Conservation (phyloP, 2,329 filamentous ascomycete species). For the Aspergillus luchuensis region DNA sequence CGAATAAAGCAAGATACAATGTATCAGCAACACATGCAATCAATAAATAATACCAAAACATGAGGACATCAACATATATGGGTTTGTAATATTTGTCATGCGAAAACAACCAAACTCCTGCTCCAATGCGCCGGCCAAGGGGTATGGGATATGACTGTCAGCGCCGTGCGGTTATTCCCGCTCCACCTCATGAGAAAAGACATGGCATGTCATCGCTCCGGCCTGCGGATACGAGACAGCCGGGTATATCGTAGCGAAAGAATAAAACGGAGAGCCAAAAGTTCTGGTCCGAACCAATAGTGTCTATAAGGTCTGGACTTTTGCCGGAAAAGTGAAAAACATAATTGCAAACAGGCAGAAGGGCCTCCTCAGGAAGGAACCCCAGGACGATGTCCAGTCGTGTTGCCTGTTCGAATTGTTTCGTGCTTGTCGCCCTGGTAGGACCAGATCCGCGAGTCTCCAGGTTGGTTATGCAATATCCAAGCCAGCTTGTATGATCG, state of each 20-base stretch:
- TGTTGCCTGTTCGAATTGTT: background rate
- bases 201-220: conserved; percentile 2
- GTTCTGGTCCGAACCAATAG: background rate
- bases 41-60: conserved; percentile 5
- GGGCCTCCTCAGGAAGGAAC: background rate
- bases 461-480: conserved; percentile 16
- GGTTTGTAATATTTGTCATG: background rate
- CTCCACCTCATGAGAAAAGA: conserved; percentile 5
- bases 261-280: background rate
- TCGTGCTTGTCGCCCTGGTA: background rate
- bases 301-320: background rate
- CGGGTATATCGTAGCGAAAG: background rate
- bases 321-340: background rate
- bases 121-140: background rate
- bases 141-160: conserved; percentile 11
- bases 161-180: conserved; percentile 5
- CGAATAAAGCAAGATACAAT: background rate
- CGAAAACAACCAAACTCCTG: background rate
- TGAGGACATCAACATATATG: background rate
- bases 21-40: background rate
- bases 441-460: conserved; percentile 2
- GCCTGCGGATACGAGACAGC: background rate
- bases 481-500: conserved; percentile 23
- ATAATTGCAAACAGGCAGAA: background rate
- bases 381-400: background rate